phyloP scores from a whole-genome alignment of 208 protist genomes.

The Crithidia expoeki region DNA sequence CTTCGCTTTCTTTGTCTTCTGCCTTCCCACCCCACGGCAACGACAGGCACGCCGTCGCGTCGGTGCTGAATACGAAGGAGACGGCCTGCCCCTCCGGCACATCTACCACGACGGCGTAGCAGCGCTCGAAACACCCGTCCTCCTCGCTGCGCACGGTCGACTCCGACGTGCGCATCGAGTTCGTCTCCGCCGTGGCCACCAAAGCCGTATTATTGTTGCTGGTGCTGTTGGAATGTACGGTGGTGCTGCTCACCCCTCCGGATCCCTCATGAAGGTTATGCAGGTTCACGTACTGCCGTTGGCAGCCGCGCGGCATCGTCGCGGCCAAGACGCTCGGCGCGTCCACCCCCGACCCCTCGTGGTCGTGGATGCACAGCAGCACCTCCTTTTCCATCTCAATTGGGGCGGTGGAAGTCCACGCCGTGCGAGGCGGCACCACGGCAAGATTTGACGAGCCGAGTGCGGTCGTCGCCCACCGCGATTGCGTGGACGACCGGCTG shows the following conservation, averaged over 20 bases:
- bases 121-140: slow-evolving; percentile 6
- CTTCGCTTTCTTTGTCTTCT: background rate
- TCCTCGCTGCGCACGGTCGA: slow-evolving; percentile 4
- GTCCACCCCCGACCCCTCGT: background rate
- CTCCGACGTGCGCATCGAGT: slow-evolving; percentile 4
- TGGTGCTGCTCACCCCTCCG: slow-evolving; percentile 1
- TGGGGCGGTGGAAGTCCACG: slow-evolving; percentile 7
- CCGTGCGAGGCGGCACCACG: background rate
- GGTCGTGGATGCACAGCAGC: slow-evolving; percentile 22
- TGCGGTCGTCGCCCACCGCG: background rate
- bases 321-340: slow-evolving; percentile 2
- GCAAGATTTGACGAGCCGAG: background rate
- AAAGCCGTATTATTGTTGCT: background rate
- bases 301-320: slow-evolving; percentile 8
- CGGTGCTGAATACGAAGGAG: slow-evolving; percentile 23
- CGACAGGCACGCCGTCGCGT: slow-evolving; percentile 13
- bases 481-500: slow-evolving; percentile 8
- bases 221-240: background rate
- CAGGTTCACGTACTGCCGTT: slow-evolving; percentile 21
- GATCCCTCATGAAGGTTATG: slow-evolving; percentile 9
- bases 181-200: slow-evolving; percentile 8
- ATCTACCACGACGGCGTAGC: slow-evolving; percentile 25
- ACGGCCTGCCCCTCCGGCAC: slow-evolving; percentile 18
- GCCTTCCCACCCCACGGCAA: slow-evolving; percentile 1
- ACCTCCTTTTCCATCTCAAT: slow-evolving; percentile 8